Conservation (phyloP, 164 flowering plant genomes). For the Stephania cephalantha region DNA sequence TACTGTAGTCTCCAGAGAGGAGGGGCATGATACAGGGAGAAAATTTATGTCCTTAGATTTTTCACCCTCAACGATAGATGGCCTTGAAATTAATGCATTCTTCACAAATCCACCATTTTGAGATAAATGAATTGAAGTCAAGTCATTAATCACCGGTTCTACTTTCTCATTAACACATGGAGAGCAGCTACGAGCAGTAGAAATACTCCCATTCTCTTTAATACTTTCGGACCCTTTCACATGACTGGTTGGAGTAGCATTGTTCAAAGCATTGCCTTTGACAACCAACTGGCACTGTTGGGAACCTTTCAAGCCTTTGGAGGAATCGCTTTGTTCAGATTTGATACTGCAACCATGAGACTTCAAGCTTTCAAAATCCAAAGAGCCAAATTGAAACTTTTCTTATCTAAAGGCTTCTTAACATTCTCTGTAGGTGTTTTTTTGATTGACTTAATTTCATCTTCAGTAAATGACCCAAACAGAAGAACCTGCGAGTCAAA, state of each 20-base stretch:
- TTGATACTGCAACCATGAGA: constrained; percentile 16
- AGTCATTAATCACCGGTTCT: constrained; percentile 1
- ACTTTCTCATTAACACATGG: constrained; percentile 22
- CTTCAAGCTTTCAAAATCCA: constrained; percentile 32
- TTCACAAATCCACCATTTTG: constrained; percentile 24
- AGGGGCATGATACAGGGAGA: constrained; percentile 1
- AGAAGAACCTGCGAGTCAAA: constrained; percentile 37
- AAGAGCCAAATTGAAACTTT: constrained; percentile 52
- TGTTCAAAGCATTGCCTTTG: constrained; percentile 15
- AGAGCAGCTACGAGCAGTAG: constrained; percentile 12
- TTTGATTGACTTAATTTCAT: constrained; percentile 49
- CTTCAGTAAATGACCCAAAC: constrained; percentile 90
- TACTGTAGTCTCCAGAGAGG: constrained; percentile 16
- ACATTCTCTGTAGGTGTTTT: constrained; percentile 26
- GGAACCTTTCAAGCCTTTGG: constrained; percentile 15
- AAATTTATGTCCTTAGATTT: constrained; percentile 8
- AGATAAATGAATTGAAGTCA: constrained; percentile 12
- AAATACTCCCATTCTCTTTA: constrained; percentile 39
- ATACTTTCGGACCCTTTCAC: constrained; percentile 7
- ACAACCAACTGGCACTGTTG: constrained; percentile 12
- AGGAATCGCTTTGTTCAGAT: constrained; percentile 20
- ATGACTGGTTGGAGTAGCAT: constrained; percentile 12
- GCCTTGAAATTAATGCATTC: constrained; percentile 15
- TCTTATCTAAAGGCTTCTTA: constrained; percentile 27
- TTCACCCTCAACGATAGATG: constrained; percentile 24